A percentile compares a stretch with the other conserved stretches of the same genome.
phyloP scores from a whole-genome alignment of 257 asterid species.

The Solanum phureja region DNA sequence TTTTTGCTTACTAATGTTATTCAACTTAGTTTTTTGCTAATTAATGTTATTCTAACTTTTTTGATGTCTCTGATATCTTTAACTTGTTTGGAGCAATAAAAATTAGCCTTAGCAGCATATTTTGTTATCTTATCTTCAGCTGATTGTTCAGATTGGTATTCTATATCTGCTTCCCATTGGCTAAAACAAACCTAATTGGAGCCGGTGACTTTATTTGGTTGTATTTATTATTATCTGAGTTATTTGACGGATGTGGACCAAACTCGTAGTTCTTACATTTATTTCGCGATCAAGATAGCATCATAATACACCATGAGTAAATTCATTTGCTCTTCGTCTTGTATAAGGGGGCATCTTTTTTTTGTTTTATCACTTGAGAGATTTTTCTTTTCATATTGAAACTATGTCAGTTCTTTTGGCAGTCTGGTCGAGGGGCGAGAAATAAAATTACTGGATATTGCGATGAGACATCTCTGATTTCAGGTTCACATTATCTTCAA shows the following conservation, averaged over 20 bases:
- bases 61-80: not conserved
- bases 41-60: not conserved
- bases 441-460: constrained; percentile 30
- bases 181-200: not conserved
- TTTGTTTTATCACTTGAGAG: not conserved
- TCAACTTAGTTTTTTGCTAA: not conserved
- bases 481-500: constrained; percentile 22
- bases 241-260: not conserved
- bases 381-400: not conserved
- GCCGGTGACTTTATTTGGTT: not conserved
- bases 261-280: not conserved
- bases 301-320: not conserved
- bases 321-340: not conserved
- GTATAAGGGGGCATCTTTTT: not conserved
- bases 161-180: not conserved
- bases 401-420: constrained; percentile 9
- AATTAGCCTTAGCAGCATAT: not conserved
- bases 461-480: constrained; percentile 20
- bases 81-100: not conserved
- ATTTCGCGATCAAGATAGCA: not conserved
- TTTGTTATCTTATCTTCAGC: not conserved
- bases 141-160: not conserved
- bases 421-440: constrained; percentile 44
- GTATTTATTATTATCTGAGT: not conserved
- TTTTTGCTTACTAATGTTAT: not conserved